Evolutionary conservation across 2,329 filamentous ascomycete genomes (phyloP), one percentile per base, ranked within the genome.

Genomic region (Ophiocordyceps camponoti-floridani): DNA sequence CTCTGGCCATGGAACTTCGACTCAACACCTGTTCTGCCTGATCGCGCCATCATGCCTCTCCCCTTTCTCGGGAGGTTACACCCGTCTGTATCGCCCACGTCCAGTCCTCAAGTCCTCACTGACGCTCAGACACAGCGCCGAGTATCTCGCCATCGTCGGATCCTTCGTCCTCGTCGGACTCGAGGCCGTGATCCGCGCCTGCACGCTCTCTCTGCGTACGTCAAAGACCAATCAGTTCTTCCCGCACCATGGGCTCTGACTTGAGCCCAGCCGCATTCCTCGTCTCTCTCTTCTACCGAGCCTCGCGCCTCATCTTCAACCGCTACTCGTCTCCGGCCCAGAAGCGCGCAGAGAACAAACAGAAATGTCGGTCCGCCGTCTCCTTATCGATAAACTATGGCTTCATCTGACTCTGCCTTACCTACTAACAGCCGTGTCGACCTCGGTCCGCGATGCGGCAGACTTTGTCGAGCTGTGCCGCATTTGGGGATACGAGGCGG

Each of bases 401-500:
- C 2, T 4, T 9, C 2, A 9, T n/a, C 46, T 44, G 8, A 44
- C 30, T 2, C 10, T 12, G 23, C 13, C 4, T 50, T 27, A 8
- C 23, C 14, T 13, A 4, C 26, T n/a, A 16, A 10, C 11, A 78
- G 77, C 74, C 37, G 71, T 86, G 46, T 85, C 84, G 37, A 73
- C 67, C n/a, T 77, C 79, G 9, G 79, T 98, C 47, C 82, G 86
- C 46, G 81, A 91, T 57, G 86, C 89, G 4, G 77, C 84, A 48
- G 91, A 96, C 57, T 96, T 98, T 59, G 78, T 86, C 41, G 89
- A 96, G 57, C 74, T 98, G n/a, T 96, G 89, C 62, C 81, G 79
- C 37, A 66, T 94, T 12, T 94, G 81, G 61, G 89, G 88, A 42
- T 96, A 95, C 62, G 82, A 85, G 53, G 85, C 89, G 6, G 91